A percentile compares a stretch with the other conserved stretches of the same genome.
These are phyloP conservation scores for Aristolochia californica DNA, from an alignment of 164 flowering plant species.

Conservation along the genomic window DNA sequence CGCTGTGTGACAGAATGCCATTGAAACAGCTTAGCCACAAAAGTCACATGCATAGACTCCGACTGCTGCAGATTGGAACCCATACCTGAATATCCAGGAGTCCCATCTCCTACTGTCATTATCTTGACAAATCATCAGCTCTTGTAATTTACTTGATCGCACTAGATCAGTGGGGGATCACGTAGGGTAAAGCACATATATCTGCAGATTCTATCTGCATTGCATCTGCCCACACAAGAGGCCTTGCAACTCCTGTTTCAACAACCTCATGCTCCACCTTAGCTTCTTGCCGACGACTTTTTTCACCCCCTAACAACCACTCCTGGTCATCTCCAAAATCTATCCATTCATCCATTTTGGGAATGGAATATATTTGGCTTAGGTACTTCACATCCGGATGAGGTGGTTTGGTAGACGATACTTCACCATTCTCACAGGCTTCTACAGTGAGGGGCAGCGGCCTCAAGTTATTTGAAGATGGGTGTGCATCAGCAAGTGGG, in stretches of 20 bases:
- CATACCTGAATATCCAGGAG: slow-evolving; percentile 17
- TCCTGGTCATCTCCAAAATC: slow-evolving; percentile 47
- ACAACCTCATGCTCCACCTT: slow-evolving; percentile 16
- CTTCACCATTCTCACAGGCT: slow-evolving; percentile 28
- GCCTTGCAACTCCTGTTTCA: slow-evolving; percentile 13
- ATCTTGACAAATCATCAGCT: neutral
- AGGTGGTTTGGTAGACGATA: slow-evolving; percentile 34
- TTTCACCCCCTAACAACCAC: slow-evolving; percentile 39
- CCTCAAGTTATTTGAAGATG: neutral
- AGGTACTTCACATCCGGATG: slow-evolving; percentile 67
- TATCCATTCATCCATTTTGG: slow-evolving; percentile 50
- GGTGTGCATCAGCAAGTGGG: slow-evolving; percentile 1
- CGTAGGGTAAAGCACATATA: slow-evolving; percentile 68
- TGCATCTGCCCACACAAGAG: slow-evolving; percentile 64
- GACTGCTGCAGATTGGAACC: slow-evolving; percentile 14
- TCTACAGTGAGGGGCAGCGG: slow-evolving; percentile 7
- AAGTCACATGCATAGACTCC: slow-evolving; percentile 16
- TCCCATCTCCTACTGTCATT: slow-evolving; percentile 15
- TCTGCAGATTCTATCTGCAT: slow-evolving; percentile 48
- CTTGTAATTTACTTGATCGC: neutral
- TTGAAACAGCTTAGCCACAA: slow-evolving; percentile 6
- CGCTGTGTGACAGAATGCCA: neutral
- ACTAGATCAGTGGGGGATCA: slow-evolving; percentile 52
- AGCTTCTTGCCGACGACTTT: slow-evolving; percentile 15
- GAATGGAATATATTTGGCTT: slow-evolving; percentile 41